A percentile compares a stretch with the other conserved stretches of the same genome.
phyloP scores from a whole-genome alignment of 352 stramenopile genomes.

The Phytophthora quininea region DNA sequence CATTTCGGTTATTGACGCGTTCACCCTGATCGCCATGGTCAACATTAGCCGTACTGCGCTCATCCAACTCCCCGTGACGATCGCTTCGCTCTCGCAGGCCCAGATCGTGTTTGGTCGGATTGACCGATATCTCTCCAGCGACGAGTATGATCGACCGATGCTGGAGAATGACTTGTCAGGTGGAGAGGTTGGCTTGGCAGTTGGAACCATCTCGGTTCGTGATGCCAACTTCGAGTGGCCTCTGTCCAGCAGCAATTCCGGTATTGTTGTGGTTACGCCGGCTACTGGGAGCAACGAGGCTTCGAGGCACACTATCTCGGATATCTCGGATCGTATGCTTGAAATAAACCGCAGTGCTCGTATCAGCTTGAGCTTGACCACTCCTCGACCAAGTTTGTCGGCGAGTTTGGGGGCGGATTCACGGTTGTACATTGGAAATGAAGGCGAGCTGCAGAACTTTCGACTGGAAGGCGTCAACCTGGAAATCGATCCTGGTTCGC shows the following conservation, averaged over 20 bases:
- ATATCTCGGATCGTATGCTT: slow-evolving; percentile 1
- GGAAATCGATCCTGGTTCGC: slow-evolving; percentile 51
- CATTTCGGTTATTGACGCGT: slow-evolving; percentile 56
- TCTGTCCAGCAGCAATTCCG: slow-evolving; percentile 40
- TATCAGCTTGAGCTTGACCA: slow-evolving; percentile 7
- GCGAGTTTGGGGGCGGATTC: not conserved
- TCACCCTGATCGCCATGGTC: slow-evolving; percentile 42
- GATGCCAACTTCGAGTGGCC: slow-evolving; percentile 29
- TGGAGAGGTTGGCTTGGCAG: not conserved
- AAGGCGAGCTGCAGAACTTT: slow-evolving; percentile 13
- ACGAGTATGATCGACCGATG: slow-evolving; percentile 22
- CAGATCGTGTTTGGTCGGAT: slow-evolving; percentile 31
- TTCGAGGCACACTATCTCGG: slow-evolving; percentile 4
- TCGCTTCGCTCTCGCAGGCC: slow-evolving; percentile 31
- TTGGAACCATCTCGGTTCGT: slow-evolving; percentile 15
- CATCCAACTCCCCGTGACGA: slow-evolving; percentile 26
- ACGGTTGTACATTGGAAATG: not conserved
- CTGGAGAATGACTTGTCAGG: not conserved
- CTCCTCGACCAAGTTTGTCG: not conserved
- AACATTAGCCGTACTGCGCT: slow-evolving; percentile 32
- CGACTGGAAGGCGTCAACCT: slow-evolving; percentile 51
- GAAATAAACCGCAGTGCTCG: not conserved
- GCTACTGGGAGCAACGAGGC: slow-evolving; percentile 12
- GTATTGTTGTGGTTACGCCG: slow-evolving; percentile 66
- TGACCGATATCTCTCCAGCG: slow-evolving; percentile 29